phyloP scores from a whole-genome alignment of 495 filamentous ascomycete species.

The Aspergillus haitiensis region DNA sequence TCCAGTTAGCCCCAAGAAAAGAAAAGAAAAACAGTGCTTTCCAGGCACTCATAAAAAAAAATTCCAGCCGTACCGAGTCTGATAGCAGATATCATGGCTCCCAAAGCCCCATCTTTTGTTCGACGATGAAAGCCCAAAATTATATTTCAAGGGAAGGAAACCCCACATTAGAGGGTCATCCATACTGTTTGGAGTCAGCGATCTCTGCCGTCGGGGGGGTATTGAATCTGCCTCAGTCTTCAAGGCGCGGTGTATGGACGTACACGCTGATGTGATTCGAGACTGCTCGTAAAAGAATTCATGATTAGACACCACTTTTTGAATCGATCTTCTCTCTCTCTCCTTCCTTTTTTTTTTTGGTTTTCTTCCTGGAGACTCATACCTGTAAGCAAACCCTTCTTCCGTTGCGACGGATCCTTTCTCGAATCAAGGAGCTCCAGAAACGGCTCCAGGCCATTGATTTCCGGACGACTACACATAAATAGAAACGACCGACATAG shows the following conservation, averaged over 20 bases:
- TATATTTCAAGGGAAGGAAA: conserved; percentile 69
- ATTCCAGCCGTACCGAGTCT: conserved; percentile 33
- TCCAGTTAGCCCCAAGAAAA: no score
- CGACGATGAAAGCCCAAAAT: conserved; percentile 57
- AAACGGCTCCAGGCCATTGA: conserved; percentile 72
- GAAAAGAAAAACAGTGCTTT: not conserved
- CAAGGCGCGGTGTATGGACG: conserved; percentile 48
- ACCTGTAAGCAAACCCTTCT: conserved; percentile 86
- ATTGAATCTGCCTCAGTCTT: conserved; percentile 12
- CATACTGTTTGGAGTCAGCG: conserved; percentile 58
- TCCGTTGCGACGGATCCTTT: conserved; percentile 63
- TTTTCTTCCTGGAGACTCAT: conserved; percentile 12
- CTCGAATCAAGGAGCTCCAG: conserved; percentile 72
- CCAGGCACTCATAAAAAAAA: no score
- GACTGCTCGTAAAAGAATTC: conserved; percentile 52
- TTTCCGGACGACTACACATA: conserved; percentile 51
- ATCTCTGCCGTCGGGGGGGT: conserved; percentile 16
- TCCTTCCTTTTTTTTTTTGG: no score
- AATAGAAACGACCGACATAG: conserved; percentile 51
- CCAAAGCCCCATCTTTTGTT: conserved; percentile 85
- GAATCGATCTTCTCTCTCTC: no score
- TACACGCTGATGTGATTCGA: conserved; percentile 97
- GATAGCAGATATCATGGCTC: conserved; percentile 87
- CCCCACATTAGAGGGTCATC: conserved; percentile 97
- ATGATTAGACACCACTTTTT: conserved; percentile 18